Evolutionary conservation across 768 basidiomycete species (phyloP).

Genomic region (Fomitopsis pulvina): DNA sequence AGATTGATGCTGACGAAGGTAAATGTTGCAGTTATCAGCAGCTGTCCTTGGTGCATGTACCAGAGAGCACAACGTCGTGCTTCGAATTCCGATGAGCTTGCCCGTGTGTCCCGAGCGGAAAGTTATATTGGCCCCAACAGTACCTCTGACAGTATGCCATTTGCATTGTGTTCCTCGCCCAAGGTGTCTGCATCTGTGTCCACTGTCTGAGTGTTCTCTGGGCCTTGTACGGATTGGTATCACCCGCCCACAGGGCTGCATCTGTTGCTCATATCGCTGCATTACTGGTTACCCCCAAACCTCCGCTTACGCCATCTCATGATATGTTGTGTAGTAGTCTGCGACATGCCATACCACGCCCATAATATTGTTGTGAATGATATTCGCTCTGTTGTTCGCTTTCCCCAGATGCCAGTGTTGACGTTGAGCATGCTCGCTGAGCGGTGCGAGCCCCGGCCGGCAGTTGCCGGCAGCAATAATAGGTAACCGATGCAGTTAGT

Average conservation of each 20-base stretch:
- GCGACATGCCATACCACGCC: background rate
- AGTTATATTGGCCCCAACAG: constrained; percentile 1
- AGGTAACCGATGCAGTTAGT: background rate
- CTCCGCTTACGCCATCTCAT: constrained; percentile 1
- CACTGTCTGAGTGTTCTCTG: background rate
- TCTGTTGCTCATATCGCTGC: background rate
- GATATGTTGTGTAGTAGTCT: background rate
- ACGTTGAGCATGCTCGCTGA: background rate
- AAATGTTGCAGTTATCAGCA: constrained; percentile 70
- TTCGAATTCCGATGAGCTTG: constrained; percentile 69
- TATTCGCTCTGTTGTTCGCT: background rate
- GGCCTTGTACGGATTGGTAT: background rate
- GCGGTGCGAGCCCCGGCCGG: background rate
- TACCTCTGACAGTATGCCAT: background rate
- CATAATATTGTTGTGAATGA: background rate
- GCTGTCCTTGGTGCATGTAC: constrained; percentile 72
- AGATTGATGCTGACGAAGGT: constrained; percentile 1
- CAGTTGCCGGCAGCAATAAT: constrained; percentile 2
- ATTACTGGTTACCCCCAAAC: background rate
- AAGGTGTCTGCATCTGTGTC: background rate
- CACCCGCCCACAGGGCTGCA: constrained; percentile 1
- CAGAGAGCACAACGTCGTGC: constrained; percentile 63
- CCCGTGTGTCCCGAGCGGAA: background rate
- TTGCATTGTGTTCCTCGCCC: background rate
- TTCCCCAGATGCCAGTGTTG: background rate